Base-by-base conservation (phyloP, 2,329 filamentous ascomycete species). In the Fusarium chlamydosporum region DNA sequence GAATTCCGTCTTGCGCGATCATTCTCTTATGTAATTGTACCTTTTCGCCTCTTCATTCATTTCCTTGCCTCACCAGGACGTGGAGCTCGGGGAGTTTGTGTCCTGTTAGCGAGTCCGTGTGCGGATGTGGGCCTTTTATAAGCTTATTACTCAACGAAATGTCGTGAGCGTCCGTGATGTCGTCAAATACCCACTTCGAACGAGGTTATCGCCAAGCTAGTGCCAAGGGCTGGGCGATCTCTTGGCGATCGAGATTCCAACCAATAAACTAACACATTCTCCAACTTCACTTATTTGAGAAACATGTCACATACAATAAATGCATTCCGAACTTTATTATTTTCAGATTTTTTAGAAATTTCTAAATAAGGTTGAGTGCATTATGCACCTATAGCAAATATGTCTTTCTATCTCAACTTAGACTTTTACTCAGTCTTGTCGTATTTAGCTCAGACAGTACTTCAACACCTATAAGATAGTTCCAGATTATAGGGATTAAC, bases 141-240 rank as follows among this genome's bases (percentile, higher is more conserved):
- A 72, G 70, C 70, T 72, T 71, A 72, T 72, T 71, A 31, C 37
- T 29, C 37, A 42, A 55, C 43, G 40, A 9, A 45, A 48, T 35
- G 38, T 57, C 37, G 27, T 20, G 37, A 56, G 16, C 18, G 20
- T 45, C 40, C 29, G 16, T 45, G 23, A 38, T 55, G 33, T 55
- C 43, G 31, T 59, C 38, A 31, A 13, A 61, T 66, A 62, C 45
- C 66, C 56, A 58, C 56, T 52, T 43, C 10, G 29, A 63, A 23
- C 20, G 45, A 70, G 26, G 61, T 46, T 56, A 55, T 69, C 42
- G 68, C 61, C 65, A 65, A 71, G 63, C 64, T 65, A 61, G 51
- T 46, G 67, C 67, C 59, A 68, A 71, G 64, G 42, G 40, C 67
- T 71, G 4, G 67, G 67, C 59, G 63, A 70, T 70, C 67, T 70